Base-by-base conservation (phyloP, 2,329 filamentous ascomycete species). In the Exophiala dermatitidis region DNA sequence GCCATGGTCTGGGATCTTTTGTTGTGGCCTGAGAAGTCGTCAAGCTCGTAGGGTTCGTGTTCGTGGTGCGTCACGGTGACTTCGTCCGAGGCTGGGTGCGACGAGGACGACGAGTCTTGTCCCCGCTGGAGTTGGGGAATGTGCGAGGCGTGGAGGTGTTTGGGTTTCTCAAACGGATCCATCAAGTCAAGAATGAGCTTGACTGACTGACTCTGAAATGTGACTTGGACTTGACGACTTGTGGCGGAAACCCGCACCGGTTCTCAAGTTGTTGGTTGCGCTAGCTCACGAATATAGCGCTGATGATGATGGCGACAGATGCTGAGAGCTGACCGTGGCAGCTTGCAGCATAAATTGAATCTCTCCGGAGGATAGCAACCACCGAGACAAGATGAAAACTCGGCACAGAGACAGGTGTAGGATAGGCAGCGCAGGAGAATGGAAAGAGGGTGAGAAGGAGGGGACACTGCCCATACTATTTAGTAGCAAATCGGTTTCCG, bases 21-120 rank as follows among this genome's bases (percentile, higher is more conserved):
- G 36, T n/a, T 38, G 38, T 41, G 38, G 3, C 12, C 38, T 4
- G 26, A 5, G 12, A 41, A 26, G 38, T 41, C 38, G 38, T 41
- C 38, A 26, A 41, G 38, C 19, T 41, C 38, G 38, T 41, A 41
- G 12, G 38, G 38, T 28, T 41, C 38, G 38, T 41, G 38, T 29
- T 60, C 56, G 36, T 50, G 53, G 50, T 60, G 58, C 10, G 55
- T 44, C 12, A 54, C 56, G 5, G 58, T 60, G 7, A 56, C 55
- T 53, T 60, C 55, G 42, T 60, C 58, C 5, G 52, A 54, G 29
- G 48, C 43, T 4, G 43, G 53, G 5, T 50, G 50, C 2, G 51
- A 53, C 5, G 58, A 58, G 7, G 58, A 58, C 12, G 55, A 56
- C 26, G 52, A 54, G 12, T 53, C 41, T n/a, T 48, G 49, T 28